phyloP scores from a whole-genome alignment of 2,329 filamentous ascomycete species.

The Aaosphaeria pasadenensis region DNA sequence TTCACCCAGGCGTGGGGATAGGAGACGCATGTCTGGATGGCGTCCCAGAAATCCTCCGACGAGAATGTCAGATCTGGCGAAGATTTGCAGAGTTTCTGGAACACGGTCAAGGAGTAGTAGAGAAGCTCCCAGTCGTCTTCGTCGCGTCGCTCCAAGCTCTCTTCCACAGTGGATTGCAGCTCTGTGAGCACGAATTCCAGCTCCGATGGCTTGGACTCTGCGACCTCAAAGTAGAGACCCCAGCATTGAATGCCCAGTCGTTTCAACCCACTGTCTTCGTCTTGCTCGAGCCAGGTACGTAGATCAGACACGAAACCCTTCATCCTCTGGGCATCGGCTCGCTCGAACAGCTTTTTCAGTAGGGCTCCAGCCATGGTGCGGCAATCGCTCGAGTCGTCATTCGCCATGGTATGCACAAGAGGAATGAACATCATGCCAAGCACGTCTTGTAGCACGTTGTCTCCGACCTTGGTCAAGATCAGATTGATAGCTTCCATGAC shows the following conservation, averaged over 20 bases:
- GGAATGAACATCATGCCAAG: slow-evolving; percentile 80
- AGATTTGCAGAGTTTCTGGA: slow-evolving; percentile 64
- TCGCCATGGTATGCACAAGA: slow-evolving; percentile 78
- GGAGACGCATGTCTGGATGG: slow-evolving; percentile 65
- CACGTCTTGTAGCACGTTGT: slow-evolving; percentile 74
- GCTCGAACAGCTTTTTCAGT: slow-evolving; percentile 75
- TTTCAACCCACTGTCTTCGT: slow-evolving; percentile 67
- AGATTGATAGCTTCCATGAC: slow-evolving; percentile 90
- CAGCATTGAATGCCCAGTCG: slow-evolving; percentile 78
- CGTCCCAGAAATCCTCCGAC: slow-evolving; percentile 65
- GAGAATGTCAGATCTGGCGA: slow-evolving; percentile 65
- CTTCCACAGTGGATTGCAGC: slow-evolving; percentile 51
- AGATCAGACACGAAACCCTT: slow-evolving; percentile 70
- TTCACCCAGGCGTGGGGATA: slow-evolving; percentile 74
- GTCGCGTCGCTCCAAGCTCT: slow-evolving; percentile 50
- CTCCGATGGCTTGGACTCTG: slow-evolving; percentile 63
- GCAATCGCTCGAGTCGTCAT: slow-evolving; percentile 85
- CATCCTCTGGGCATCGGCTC: slow-evolving; percentile 69
- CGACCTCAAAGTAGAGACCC: slow-evolving; percentile 75
- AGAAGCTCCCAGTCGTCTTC: slow-evolving; percentile 68
- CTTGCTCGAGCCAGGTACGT: slow-evolving; percentile 72
- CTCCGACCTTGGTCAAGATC: slow-evolving; percentile 79
- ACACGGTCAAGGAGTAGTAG: slow-evolving; percentile 68
- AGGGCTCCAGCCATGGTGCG: slow-evolving; percentile 76
- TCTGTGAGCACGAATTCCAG: slow-evolving; percentile 55